phyloP scores from a whole-genome alignment of 345 rosid species.

The Cardamine chenopodiifolia region DNA sequence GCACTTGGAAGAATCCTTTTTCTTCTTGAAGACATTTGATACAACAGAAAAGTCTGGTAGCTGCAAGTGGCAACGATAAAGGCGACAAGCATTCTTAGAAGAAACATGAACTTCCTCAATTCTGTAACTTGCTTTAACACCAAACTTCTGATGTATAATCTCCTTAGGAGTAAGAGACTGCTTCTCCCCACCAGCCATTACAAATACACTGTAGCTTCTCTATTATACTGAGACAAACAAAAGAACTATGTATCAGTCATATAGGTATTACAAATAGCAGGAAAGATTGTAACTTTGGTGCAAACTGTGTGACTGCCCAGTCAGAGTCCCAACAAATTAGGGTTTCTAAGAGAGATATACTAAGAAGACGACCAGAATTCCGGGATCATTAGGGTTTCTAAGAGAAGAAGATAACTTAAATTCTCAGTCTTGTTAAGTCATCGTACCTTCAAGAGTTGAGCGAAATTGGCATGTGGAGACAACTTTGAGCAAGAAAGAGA shows the following conservation, averaged over 20 bases:
- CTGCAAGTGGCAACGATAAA: conserved; percentile 70
- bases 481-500: background rate
- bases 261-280: background rate
- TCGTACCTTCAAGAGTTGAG: background rate
- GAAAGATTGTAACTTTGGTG: background rate
- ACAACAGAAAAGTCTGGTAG: conserved; percentile 67
- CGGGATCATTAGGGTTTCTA: background rate
- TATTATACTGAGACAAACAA: conserved; percentile 17
- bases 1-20: conserved; percentile 57
- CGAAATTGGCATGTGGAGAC: conserved; percentile 3
- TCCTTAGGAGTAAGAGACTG: conserved; percentile 64
- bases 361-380: background rate
- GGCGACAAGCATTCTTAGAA: conserved; percentile 60
- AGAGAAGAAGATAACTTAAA: background rate
- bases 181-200: conserved; percentile 42
- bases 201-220: conserved; percentile 7
- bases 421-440: background rate
- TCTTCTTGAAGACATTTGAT: conserved; percentile 61
- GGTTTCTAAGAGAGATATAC: conserved; percentile 6
- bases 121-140: conserved; percentile 58
- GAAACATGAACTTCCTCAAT: conserved; percentile 66
- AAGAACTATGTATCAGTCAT: background rate
- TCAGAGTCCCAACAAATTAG: background rate
- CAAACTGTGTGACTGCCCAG: background rate
- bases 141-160: conserved; percentile 64